Conservation (phyloP, 2,329 filamentous ascomycete species). For the Aureobasidium sp. region DNA sequence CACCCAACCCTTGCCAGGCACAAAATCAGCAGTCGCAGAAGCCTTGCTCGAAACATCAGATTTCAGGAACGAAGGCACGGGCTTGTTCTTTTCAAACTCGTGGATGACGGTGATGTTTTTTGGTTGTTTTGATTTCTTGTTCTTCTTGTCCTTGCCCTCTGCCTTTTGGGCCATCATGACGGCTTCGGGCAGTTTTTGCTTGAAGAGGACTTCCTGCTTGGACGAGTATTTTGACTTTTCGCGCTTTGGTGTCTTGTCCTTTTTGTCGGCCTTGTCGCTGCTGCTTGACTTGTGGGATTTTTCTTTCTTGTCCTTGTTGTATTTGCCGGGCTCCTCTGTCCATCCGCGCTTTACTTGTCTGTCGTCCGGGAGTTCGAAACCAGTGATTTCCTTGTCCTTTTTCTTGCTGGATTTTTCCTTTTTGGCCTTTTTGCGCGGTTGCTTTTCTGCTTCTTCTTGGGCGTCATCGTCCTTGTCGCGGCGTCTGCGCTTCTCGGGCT, state of each 20-base stretch:
- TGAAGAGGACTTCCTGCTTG: conserved; percentile 77
- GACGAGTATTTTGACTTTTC: conserved; percentile 66
- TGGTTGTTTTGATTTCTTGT: conserved; percentile 44
- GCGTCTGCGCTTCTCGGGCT: conserved; percentile 49
- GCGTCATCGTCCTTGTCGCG: conserved; percentile 24
- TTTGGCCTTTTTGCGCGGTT: conserved; percentile 32
- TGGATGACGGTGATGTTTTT: conserved; percentile 61
- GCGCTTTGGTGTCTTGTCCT: conserved; percentile 54
- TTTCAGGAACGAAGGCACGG: conserved; percentile 75
- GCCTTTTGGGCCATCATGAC: conserved; percentile 32
- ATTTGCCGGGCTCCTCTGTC: conserved; percentile 51
- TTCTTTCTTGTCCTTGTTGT: conserved; percentile 44
- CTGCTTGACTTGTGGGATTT: conserved; percentile 61
- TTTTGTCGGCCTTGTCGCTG: conserved; percentile 67
- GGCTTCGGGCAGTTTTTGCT: conserved; percentile 51
- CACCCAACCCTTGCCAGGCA: conserved; percentile 84
- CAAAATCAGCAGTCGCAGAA: conserved; percentile 52
- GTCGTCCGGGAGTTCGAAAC: conserved; percentile 62
- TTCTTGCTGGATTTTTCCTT: conserved; percentile 46
- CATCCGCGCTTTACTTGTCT: conserved; percentile 83
- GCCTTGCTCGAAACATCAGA: conserved; percentile 37
- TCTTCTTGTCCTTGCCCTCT: conserved; percentile 50
- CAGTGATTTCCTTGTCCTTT: conserved; percentile 49
- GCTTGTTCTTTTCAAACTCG: conserved; percentile 80
- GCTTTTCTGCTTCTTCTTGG: conserved; percentile 27